Conservation (phyloP, 768 basidiomycete genomes). For the Suillus weaverae region DNA sequence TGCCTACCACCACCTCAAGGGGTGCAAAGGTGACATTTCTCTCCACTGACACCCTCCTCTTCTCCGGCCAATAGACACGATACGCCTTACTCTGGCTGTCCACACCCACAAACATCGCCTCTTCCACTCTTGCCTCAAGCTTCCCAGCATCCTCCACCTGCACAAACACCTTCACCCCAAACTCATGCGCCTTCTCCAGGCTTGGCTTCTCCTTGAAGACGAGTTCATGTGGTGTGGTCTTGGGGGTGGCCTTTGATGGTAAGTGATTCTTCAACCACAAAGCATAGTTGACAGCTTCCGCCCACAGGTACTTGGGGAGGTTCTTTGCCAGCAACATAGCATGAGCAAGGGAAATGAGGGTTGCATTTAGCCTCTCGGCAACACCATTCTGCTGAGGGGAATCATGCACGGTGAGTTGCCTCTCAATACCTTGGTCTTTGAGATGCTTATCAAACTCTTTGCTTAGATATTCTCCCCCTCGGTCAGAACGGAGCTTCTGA, state of each 20-base stretch:
- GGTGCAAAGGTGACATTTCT: slow-evolving; percentile 25
- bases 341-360: too few relatives aligned
- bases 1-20: background rate
- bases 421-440: too few relatives aligned
- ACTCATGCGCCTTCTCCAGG: background rate
- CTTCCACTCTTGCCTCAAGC: slow-evolving; percentile 24
- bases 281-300: too few relatives aligned
- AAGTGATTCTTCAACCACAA: slow-evolving; percentile 10
- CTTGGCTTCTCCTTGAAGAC: slow-evolving; percentile 6
- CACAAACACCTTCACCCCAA: slow-evolving; percentile 12
- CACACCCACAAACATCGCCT: slow-evolving; percentile 36
- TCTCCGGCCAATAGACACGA: slow-evolving; percentile 33
- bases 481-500: too few relatives aligned
- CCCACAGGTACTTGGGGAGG: too few relatives aligned
- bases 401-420: too few relatives aligned
- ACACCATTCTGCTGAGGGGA: too few relatives aligned
- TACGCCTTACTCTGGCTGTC: slow-evolving; percentile 34
- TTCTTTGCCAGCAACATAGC: too few relatives aligned
- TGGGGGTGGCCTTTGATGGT: slow-evolving; percentile 24
- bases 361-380: too few relatives aligned
- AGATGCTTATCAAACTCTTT: too few relatives aligned
- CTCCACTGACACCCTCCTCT: slow-evolving; percentile 26
- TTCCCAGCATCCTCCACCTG: slow-evolving; percentile 24
- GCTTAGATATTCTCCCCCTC: too few relatives aligned
- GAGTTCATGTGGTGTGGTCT: slow-evolving; percentile 20